Percentiles rank a stretch among this genome's conserved stretches.
Conservation (phyloP, 2,329 filamentous ascomycete genomes). For the Colletotrichum limetticola region DNA sequence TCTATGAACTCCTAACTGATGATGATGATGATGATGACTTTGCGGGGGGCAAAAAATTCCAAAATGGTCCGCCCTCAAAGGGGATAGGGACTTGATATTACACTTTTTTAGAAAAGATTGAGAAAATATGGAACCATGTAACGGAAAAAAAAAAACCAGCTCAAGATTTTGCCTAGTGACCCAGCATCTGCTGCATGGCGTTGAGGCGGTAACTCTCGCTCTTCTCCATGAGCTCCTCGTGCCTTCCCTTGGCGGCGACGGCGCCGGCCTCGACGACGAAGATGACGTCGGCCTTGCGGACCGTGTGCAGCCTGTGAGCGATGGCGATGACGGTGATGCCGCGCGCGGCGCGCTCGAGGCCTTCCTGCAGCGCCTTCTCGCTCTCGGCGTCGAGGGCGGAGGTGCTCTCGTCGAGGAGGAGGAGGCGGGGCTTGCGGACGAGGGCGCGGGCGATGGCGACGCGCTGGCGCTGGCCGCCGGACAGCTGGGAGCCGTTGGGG, state of each 20-base stretch:
- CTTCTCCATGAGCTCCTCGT: constrained; percentile 63
- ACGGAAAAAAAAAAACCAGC: not conserved
- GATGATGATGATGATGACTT: too few species aligned
- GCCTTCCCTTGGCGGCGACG: constrained; percentile 62
- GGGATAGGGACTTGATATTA: not conserved
- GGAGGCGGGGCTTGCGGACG: constrained; percentile 69
- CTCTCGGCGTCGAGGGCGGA: constrained; percentile 73
- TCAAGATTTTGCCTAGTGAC: constrained; percentile 25
- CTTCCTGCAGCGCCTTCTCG: constrained; percentile 67
- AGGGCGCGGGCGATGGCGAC: constrained; percentile 76
- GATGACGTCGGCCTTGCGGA: constrained; percentile 55
- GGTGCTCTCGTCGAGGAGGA: constrained; percentile 78
- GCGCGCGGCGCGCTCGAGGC: constrained; percentile 59
- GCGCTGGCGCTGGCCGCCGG: constrained; percentile 77
- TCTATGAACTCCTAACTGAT: not conserved
- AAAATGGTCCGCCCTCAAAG: not conserved
- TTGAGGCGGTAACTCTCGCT: constrained; percentile 65
- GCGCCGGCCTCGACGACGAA: constrained; percentile 62
- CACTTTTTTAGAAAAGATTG: not conserved
- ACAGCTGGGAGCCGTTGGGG: constrained; percentile 72
- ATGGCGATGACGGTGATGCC: constrained; percentile 55
- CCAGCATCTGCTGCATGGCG: constrained; percentile 61
- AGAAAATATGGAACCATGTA: not conserved
- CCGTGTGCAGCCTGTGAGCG: constrained; percentile 56
- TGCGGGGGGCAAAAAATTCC: not conserved